Conservation (phyloP, 129 eudicot species). For the Tagetes erecta region DNA sequence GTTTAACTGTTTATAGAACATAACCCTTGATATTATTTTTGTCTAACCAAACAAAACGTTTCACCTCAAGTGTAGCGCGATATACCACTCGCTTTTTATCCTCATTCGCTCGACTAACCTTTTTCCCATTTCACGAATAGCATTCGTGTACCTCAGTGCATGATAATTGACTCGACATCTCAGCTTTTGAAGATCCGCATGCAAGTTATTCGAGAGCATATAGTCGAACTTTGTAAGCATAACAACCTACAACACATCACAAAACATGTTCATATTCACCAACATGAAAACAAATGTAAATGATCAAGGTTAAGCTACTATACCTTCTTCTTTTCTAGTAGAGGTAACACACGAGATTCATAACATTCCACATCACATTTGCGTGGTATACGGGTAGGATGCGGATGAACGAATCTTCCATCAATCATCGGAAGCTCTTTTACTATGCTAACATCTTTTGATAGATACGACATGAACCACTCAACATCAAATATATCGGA, state of each 20-base stretch:
- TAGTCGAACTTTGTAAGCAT: conserved; percentile 68
- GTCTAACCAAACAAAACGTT: background rate
- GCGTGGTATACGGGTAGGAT: conserved; percentile 56
- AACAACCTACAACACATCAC: conserved; percentile 51
- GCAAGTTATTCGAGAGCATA: conserved; percentile 61
- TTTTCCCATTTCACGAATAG: conserved; percentile 63
- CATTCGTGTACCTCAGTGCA: conserved; percentile 58
- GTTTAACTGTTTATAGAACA: background rate
- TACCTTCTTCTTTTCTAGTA: conserved; percentile 55
- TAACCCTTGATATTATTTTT: background rate
- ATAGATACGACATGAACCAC: conserved; percentile 57
- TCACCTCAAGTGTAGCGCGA: conserved; percentile 74
- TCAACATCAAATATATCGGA: conserved; percentile 64
- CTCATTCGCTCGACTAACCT: conserved; percentile 63
- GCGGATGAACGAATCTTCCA: conserved; percentile 45
- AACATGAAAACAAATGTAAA: conserved; percentile 12
- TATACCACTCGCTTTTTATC: conserved; percentile 54
- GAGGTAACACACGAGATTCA: conserved; percentile 45
- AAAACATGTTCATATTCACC: background rate
- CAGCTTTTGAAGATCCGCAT: conserved; percentile 59
- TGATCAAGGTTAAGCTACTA: conserved; percentile 7
- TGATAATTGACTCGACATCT: conserved; percentile 76
- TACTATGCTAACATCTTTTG: conserved; percentile 59
- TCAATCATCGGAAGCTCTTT: conserved; percentile 47
- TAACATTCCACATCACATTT: conserved; percentile 62